Percentiles rank a stretch among this genome's conserved stretches.
Conservation (phyloP, 1,139 yeast species). For the Hemisphaericaspora subhashii region DNA sequence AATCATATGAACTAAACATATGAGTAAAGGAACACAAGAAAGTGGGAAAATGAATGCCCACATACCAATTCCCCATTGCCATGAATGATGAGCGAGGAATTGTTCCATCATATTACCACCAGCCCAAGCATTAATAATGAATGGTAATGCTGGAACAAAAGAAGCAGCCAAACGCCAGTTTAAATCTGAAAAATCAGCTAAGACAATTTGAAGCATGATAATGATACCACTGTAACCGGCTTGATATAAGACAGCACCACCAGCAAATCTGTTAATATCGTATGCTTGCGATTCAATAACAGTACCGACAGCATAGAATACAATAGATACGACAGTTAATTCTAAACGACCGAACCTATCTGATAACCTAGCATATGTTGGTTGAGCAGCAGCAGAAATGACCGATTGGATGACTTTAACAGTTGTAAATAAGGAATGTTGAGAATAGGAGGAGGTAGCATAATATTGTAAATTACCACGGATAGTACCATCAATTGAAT, state of each 20-base stretch:
- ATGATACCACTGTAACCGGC: conserved; percentile 67
- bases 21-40: conserved; percentile 56
- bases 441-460: conserved; percentile 56
- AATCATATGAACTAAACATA: conserved; percentile 57
- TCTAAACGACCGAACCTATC: conserved; percentile 70
- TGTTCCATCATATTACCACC: conserved; percentile 52
- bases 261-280: conserved; percentile 65
- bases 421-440: conserved; percentile 64
- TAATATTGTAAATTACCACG: conserved; percentile 48
- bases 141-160: conserved; percentile 68
- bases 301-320: conserved; percentile 68
- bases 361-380: conserved; percentile 64
- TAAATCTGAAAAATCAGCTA: conserved; percentile 64
- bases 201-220: conserved; percentile 52
- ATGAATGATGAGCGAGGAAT: conserved; percentile 26
- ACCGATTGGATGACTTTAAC: conserved; percentile 62
- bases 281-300: conserved; percentile 65
- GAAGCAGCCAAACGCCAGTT: conserved; percentile 68
- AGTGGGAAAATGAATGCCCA: conserved; percentile 79
- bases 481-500: conserved; percentile 58
- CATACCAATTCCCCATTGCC: conserved; percentile 79
- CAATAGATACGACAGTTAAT: conserved; percentile 49
- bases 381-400: conserved; percentile 70
- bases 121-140: conserved; percentile 77
- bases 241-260: conserved; percentile 69